These are phyloP conservation scores for Acrodontium crateriforme DNA, from an alignment of 2,329 filamentous ascomycete genomes.

Conservation along the genomic window DNA sequence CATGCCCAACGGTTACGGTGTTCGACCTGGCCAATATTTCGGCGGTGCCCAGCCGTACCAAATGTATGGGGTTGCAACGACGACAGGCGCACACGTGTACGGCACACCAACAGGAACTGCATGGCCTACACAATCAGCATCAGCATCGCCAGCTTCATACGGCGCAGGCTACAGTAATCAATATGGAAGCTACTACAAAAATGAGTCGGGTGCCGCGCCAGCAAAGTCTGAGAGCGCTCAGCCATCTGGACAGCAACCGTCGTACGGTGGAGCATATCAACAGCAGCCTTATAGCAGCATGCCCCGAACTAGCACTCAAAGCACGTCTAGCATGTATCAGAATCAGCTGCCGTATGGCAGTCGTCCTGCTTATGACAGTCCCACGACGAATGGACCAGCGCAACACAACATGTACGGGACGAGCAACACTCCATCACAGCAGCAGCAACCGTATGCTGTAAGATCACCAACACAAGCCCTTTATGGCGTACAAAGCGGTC, in stretches of 20 bases:
- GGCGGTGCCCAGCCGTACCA: conserved; percentile 15
- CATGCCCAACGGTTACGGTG: conserved; percentile 17
- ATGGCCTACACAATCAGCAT: conserved; percentile 13
- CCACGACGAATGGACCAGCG: too few relatives aligned
- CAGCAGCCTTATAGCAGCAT: conserved; percentile 14
- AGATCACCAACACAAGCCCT: conserved; percentile 17
- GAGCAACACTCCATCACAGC: conserved; percentile 13
- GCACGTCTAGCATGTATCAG: conserved; percentile 14
- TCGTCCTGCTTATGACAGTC: too few relatives aligned
- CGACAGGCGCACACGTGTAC: conserved; percentile 15
- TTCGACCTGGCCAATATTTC: conserved; percentile 20
- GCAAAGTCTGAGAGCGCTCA: conserved; percentile 16
- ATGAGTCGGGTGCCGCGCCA: conserved; percentile 8
- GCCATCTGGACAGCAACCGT: conserved; percentile 10
- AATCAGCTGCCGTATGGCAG: too few relatives aligned
- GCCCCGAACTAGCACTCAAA: conserved; percentile 15
- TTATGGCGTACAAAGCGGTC: conserved; percentile 17
- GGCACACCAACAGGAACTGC: conserved; percentile 13
- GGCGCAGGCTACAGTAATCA: conserved; percentile 12
- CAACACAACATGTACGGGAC: conserved; percentile 13
- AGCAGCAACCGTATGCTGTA: conserved; percentile 17
- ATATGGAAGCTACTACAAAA: conserved; percentile 15
- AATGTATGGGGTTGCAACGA: conserved; percentile 17
- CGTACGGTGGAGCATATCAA: conserved; percentile 17
- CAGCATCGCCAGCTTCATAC: conserved; percentile 12